Percentiles rank a stretch among this genome's conserved stretches.
These are phyloP conservation scores for Melanogaster broomeanus DNA, from an alignment of 768 basidiomycete species.

Conservation along the genomic window DNA sequence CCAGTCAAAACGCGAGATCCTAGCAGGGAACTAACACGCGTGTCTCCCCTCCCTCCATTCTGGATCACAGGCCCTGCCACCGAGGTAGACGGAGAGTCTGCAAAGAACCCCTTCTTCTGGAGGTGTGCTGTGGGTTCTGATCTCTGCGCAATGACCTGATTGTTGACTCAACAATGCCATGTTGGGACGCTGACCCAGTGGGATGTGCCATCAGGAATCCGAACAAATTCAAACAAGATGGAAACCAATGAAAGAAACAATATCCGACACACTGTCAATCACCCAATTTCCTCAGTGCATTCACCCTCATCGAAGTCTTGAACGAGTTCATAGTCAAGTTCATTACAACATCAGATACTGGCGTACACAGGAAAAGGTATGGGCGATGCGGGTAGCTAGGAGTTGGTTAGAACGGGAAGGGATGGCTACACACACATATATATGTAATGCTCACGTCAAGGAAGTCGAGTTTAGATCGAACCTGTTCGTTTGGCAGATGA, in stretches of 20 bases:
- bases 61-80: too few relatives aligned
- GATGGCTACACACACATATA: too few relatives aligned
- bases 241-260: constrained; percentile 46
- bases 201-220: background rate
- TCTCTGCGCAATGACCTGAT: constrained; percentile 44
- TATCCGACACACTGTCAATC: constrained; percentile 48
- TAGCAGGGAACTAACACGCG: too few relatives aligned
- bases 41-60: too few relatives aligned
- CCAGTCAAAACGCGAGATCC: too few relatives aligned
- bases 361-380: too few relatives aligned
- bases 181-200: constrained; percentile 51
- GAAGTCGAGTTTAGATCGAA: too few relatives aligned
- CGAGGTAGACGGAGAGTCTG: background rate
- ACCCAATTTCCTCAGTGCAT: constrained; percentile 59
- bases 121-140: constrained; percentile 51
- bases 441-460: too few relatives aligned
- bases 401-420: too few relatives aligned
- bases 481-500: too few relatives aligned
- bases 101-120: constrained; percentile 44
- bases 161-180: constrained; percentile 55
- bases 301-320: constrained; percentile 63
- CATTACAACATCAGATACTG: constrained; percentile 76
- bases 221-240: background rate
- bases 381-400: too few relatives aligned
- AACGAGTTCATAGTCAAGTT: constrained; percentile 71